Base-by-base conservation (phyloP, 371 early-diverging fungal genomes). In the Nosema muscidifuracis region DNA sequence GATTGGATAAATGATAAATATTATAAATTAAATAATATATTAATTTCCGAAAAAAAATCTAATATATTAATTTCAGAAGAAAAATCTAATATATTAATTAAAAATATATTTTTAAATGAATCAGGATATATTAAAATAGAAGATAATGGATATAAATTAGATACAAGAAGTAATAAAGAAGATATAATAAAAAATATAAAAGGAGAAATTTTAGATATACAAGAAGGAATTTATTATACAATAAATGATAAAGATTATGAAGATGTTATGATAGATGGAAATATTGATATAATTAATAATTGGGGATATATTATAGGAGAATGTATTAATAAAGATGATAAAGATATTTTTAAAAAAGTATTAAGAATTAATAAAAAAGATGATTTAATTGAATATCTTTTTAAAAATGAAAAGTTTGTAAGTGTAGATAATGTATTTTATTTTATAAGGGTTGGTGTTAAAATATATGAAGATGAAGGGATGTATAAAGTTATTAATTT, bases 401-500 rank as follows among this genome's bases (percentile, higher is more conserved):
- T 47, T 47, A n/a, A 47, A n/a, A 47, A 20, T 47, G 47, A 47
- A 47, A 47, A 47, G 4, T 47, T 10, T 47, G 47, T 20, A n/a
- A 10, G 20, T n/a, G n/a, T 47, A n/a, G n/a, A 47, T 47, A n/a
- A 20, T 4, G 20, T 47, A n/a, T 47, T 10, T 47, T 47, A 47
- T n/a, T 47, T 47, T 47, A 47, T 10, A 47, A 47, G 47, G n/a
- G 4, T 47, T 10, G 47, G 47, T 10, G n/a, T 47, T 10, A 47
- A 47, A 47, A 47, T 47, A 12, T 47, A 47, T 47, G n/a, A 47
- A 47, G n/a, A 47, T 10, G 47, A 47, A n/a, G 47, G n/a, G n/a
- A 47, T 4, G n/a, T 47, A 10, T 47, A 6, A 47, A 12, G n/a
- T 47, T 10, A 47, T 4, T 10, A 9, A 9, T 40, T 40, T 9